Conservation (phyloP, 345 rosid species). For the Populus alba region DNA sequence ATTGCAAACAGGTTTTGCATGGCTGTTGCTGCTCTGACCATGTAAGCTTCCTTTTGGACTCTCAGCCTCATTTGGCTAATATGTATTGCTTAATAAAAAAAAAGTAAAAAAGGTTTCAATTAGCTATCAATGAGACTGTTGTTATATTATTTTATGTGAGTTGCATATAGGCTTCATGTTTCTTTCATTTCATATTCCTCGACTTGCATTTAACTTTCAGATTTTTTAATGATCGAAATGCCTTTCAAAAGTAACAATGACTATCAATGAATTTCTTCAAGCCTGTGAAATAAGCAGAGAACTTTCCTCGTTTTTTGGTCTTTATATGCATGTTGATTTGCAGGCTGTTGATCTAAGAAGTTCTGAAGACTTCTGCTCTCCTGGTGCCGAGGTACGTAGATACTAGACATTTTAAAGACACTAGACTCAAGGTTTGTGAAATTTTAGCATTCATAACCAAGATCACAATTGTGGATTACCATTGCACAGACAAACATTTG, state of each 20-base stretch:
- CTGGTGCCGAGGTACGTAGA: constrained; percentile 44
- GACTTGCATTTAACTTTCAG: not conserved
- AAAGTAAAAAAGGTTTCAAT: not conserved
- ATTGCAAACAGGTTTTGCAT: too few species aligned
- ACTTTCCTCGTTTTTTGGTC: not conserved
- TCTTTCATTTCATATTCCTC: not conserved
- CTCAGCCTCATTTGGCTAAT: too few species aligned
- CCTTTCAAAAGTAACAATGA: not conserved
- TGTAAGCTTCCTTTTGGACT: too few species aligned
- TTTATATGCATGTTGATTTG: constrained; percentile 2
- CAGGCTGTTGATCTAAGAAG: too few species aligned
- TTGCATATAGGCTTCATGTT: not conserved
- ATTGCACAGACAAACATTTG: not conserved
- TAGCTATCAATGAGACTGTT: not conserved
- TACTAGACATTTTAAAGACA: constrained; percentile 4
- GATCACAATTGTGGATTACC: constrained; percentile 12
- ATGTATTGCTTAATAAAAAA: too few species aligned
- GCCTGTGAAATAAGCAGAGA: not conserved
- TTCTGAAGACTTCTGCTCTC: constrained; percentile 44
- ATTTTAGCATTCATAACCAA: constrained; percentile 17
- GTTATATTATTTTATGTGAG: not conserved
- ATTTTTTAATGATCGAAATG: not conserved
- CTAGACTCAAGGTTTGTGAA: constrained; percentile 2
- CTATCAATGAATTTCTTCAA: not conserved
- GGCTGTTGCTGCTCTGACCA: too few species aligned